A percentile compares a stretch with the other conserved stretches of the same genome.
Conservation (phyloP, 2,329 filamentous ascomycete species). For the Aureobasidium sp. region DNA sequence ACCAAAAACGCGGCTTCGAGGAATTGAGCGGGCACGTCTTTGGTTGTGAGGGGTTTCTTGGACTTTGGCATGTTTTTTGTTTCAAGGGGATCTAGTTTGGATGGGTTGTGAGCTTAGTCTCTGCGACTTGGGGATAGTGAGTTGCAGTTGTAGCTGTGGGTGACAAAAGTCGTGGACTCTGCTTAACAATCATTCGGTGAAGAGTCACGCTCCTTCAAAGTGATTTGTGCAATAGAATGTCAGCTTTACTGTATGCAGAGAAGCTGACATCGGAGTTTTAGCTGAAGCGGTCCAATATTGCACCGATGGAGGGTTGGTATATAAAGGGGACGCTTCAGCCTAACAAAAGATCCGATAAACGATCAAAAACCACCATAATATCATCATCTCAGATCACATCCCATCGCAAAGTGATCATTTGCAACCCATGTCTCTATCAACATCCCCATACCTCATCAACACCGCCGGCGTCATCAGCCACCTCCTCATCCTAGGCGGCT, state of each 20-base stretch:
- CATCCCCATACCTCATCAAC: constrained; percentile 79
- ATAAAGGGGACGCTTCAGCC: neutral
- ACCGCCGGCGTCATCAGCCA: constrained; percentile 48
- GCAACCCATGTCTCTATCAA: constrained; percentile 75
- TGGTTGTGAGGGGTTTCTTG: neutral
- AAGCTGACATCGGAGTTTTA: neutral
- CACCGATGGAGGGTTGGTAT: neutral
- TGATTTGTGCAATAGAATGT: neutral
- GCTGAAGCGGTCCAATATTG: neutral
- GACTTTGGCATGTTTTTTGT: neutral
- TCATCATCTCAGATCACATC: no score
- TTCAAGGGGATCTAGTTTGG: neutral
- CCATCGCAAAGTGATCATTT: no score
- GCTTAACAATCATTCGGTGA: neutral
- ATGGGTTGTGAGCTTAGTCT: neutral
- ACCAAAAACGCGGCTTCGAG: neutral
- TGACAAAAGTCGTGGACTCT: neutral
- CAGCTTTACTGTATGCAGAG: neutral
- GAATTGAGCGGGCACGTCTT: neutral
- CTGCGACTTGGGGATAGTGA: neutral
- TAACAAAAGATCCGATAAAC: neutral
- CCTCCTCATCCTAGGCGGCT: neutral
- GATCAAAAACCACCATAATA: neutral
- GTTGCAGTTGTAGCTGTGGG: neutral
- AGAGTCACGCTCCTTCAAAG: neutral